Base-by-base conservation (phyloP, 2,329 filamentous ascomycete genomes). In the Phaeosphaeriaceae sp. region DNA sequence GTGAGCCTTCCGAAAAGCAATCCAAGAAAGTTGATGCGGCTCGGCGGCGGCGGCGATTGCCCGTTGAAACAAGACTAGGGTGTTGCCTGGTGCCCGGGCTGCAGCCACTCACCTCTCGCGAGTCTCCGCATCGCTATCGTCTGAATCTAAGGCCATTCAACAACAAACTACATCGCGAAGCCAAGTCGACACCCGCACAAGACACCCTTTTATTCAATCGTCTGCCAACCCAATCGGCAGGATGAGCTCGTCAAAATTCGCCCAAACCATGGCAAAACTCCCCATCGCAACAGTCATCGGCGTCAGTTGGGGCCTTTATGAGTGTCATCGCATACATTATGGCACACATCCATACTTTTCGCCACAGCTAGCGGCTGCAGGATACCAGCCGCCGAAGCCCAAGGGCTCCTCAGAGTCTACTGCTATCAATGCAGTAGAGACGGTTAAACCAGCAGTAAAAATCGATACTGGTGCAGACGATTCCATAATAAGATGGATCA, bases 301-400 rank as follows among this genome's bases (percentile, higher is more conserved):
- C 38, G 50, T 67, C 15, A 52, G 60, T 52, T 48, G 50, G 23
- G 48, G 43, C 44, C 61, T 61, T 52, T 69, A 62, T 52, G 63
- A 66, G 35, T 21, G 66, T 29, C 66, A 54, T 53, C 65, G 61
- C 26, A 56, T 69, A 39, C 55, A 60, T 48, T 61, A 53, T 28
- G 63, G 65, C 48, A 63, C 52, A n/a, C 65, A 71, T 44, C 66
- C 67, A 7, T 60, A 56, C 37, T 54, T 64, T 50, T 59, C 60
- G 8, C 61, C 56, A 6, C 58, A 48, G 26, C 40, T 69, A 23
- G 61, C 60, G 46, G 54, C 52, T 21, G 52, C 52, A n/a, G 60
- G 58, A 13, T 44, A 53, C 34, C 50, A 39, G 21, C 45, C 43
- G 20, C 49, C 35, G 30, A 54, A 44, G 11, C n/a, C n/a, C n/a